Base-by-base conservation (phyloP, 371 early-diverging fungal species). In the Funneliformis caledonium region DNA sequence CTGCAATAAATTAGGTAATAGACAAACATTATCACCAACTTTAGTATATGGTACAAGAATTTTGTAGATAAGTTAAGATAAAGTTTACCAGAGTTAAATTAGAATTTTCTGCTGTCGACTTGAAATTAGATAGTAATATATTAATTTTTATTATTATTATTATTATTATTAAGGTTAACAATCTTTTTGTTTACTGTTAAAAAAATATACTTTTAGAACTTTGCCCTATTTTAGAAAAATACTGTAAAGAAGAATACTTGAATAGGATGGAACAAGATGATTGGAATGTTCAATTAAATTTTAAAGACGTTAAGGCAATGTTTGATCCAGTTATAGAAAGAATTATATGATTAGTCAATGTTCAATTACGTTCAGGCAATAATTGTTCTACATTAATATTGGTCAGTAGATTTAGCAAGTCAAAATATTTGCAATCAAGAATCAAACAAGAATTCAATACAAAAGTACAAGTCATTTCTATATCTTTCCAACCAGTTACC, bases 271-370 rank as follows among this genome's bases (percentile, higher is more conserved):
- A 70, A 22, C 60, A 68, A 14, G 60, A 9, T 56, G 70, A 79
- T 1, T 79, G 80, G 80, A 45, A 1, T 33, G 61, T 79, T 8
- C 19, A 0, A 26, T n/a, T 69, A 19, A 22, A 79, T 69, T 79
- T 70, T 72, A 22, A 68, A 22, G 33, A 50, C 1, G 62, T 79
- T 10, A 79, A 70, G 70, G 14, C 33, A 56, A 37, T 79, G 19
- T 90, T 91, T 85, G 89, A 90, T 64, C 90, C 91, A 10, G 86
- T 90, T 0, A 83, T 90, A 1, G 75, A 85, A 43, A 83, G 84
- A 74, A 89, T 91, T 77, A 80, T 90, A 14, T 72, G 83, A 5
- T 80, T 89, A 42, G 87, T 88, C 16, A 81, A 86, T 62, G 80
- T 80, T 33, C 89, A 89, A 70, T 61, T 89, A 22, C 59, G 80